Conservation (phyloP, 2,329 filamentous ascomycete genomes). For the Pseudofabraea citricarpa region DNA sequence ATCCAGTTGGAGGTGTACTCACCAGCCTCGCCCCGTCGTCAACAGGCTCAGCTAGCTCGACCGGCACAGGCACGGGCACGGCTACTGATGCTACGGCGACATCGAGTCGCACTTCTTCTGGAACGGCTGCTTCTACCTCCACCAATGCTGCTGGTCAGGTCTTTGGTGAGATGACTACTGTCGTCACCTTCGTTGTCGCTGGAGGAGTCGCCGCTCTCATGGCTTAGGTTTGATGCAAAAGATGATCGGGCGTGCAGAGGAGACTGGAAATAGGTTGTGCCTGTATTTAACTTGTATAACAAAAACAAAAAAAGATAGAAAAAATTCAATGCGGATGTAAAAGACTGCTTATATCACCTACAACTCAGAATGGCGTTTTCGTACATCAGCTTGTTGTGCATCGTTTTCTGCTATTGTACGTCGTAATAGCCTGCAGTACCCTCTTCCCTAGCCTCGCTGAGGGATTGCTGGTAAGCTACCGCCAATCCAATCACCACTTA, state of each 20-base stretch:
- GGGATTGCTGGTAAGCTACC: constrained; percentile 89
- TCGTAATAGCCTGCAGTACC: no score
- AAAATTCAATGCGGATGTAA: no score
- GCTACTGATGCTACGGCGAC: background rate
- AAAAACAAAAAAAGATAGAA: no score
- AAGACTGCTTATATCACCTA: no score
- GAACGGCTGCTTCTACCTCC: background rate
- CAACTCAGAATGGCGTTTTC: no score
- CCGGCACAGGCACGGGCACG: background rate
- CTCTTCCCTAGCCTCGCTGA: no score
- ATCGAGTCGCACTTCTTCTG: background rate
- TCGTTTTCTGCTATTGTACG: no score
- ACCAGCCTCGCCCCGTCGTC: constrained; percentile 15
- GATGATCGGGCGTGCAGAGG: no score
- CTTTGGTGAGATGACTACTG: constrained; percentile 6
- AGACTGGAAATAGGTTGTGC: no score
- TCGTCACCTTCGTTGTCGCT: constrained; percentile 11
- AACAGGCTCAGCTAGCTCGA: constrained; percentile 26
- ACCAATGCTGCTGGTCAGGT: constrained; percentile 5
- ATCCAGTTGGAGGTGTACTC: constrained; percentile 9
- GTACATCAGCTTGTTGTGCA: no score
- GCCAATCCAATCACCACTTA: constrained; percentile 93
- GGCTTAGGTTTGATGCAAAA: no score
- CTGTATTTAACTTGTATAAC: no score
- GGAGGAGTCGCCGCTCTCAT: constrained; percentile 18